Base-by-base conservation (phyloP, 306 rosid species). In the Inga oerstediana region DNA sequence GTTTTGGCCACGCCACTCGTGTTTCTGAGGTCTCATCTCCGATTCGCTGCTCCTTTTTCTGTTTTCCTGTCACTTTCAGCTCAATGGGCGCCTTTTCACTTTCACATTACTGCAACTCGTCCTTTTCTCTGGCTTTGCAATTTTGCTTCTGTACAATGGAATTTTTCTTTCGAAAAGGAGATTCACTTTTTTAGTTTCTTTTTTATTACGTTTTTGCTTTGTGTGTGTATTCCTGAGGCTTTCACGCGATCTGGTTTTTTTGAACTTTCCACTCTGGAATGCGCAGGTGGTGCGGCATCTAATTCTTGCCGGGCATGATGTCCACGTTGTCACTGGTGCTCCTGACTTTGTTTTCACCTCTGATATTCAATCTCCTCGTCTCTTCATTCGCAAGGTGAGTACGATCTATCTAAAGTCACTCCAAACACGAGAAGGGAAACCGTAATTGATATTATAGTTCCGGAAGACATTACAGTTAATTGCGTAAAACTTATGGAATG, bases 1-100 rank as follows among this genome's bases (percentile, higher is more conserved):
- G 99, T 79, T 96, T 96, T 80, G 99, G 98, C 41, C 98, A 94
- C 81, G 98, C 98, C 82, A 96, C 99, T 66, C 93, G 99, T 37
- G 98, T 92, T 81, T 89, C 93, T 1, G 97, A 97, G 98, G 99
- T 96, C 32, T 11, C 49, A 30, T 81, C 66, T 45, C 12, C 52
- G 8, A 72, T 45, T 65, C 72, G 7, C 37, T 9, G 11, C 5
- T 64, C 22, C 2, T 37, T 82, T 82, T 56, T 61, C 7, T 20
- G 4, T 17, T 52, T 73, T 58, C 1, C 32, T 39, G 10, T n/a
- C 20, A 14, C 12, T 65, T 80, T 81, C 65, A 20, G 69, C 19
- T 34, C 11, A 80, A 72, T 82, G 68, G 86, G 48, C 17, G 24
- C 27, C 7, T 64, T 11, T 27, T 52, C 76, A 2, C 39, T 15